Base-by-base conservation (phyloP, 1,139 yeast genomes). In the Casaregolazyma suthepensis region DNA sequence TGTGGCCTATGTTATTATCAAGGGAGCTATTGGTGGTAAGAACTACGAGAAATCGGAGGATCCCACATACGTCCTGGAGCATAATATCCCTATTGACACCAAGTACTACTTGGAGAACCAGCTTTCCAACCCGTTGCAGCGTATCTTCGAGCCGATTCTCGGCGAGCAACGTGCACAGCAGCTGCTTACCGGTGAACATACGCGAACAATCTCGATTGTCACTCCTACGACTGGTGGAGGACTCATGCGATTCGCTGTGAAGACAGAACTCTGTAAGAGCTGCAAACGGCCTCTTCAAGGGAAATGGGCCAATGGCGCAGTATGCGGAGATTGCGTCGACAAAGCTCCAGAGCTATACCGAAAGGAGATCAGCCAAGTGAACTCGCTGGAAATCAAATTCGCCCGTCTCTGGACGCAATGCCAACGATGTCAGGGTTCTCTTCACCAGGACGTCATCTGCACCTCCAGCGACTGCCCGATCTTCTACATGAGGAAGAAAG, bases 321-420 rank as follows among this genome's bases (percentile, higher is more conserved):
- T 94, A 38, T 94, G 99, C 71, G 78, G 78, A 31, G 85, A 88
- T 64, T 94, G 99, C 73, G 73, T 80, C 26, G 73, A 76, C 20
- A 81, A 80, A 58, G 90, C 94, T 0, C 91, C 94, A 2, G 85
- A 81, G 63, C 70, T 90, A 42, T 93, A 90, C 65, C 83, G 91
- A 22, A 80, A 81, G 57, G 90, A 95, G 5, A 72, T 94, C 51
- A 85, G 87, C 5, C 85, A 82, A 57, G 83, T 91, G 77, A 87
- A 89, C 64, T 82, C 82, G 50, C 71, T 93, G 59, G 96, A 94
- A 66, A 80, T 81, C 58, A 85, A 86, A 63, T 94, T 89, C 65
- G 85, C 96, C 1, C 75, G 96, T 59, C 73, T 94, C 56, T 94
- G 99, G 99, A 93, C 99, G 0, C 96, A 94, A 66, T 94, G 99